Evolutionary conservation across 2,329 filamentous ascomycete species (phyloP).

Genomic region (Neonectria ditissima): DNA sequence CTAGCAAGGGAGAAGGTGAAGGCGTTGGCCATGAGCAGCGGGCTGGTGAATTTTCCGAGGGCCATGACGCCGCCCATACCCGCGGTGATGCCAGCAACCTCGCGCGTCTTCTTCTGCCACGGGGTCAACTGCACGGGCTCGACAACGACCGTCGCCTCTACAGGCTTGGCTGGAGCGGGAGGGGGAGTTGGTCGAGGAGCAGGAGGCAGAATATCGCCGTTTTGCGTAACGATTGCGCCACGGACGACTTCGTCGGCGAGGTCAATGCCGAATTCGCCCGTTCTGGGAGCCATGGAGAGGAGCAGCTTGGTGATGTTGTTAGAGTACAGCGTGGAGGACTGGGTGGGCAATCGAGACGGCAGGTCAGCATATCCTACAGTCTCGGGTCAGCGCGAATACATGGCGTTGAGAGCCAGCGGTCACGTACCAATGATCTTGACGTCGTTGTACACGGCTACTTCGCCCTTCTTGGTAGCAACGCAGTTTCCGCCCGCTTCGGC

Average conservation of each 20-base stretch:
- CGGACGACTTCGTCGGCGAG: slow-evolving; percentile 87
- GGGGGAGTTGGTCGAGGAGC: slow-evolving; percentile 75
- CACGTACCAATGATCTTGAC: slow-evolving; percentile 83
- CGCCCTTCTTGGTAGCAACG: slow-evolving; percentile 80
- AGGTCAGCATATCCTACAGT: slow-evolving; percentile 81
- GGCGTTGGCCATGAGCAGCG: slow-evolving; percentile 87
- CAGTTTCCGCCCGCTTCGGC: slow-evolving; percentile 92
- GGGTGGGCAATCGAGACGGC: slow-evolving; percentile 86
- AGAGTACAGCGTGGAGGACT: slow-evolving; percentile 90
- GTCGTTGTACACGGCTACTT: slow-evolving; percentile 77
- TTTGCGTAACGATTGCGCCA: slow-evolving; percentile 83
- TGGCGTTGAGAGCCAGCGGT: slow-evolving; percentile 19
- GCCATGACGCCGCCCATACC: slow-evolving; percentile 82
- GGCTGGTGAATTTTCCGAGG: slow-evolving; percentile 83
- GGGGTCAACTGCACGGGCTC: slow-evolving; percentile 78
- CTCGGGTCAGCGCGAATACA: slow-evolving; percentile 39
- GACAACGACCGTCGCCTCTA: slow-evolving; percentile 57
- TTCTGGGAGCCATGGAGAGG: slow-evolving; percentile 81
- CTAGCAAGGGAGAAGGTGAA: slow-evolving; percentile 88
- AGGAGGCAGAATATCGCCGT: slow-evolving; percentile 80
- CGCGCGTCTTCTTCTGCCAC: slow-evolving; percentile 82
- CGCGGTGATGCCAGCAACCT: slow-evolving; percentile 79
- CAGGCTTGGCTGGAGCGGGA: slow-evolving; percentile 60
- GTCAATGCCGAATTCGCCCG: slow-evolving; percentile 84
- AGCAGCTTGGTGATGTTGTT: slow-evolving; percentile 95